Conservation (phyloP, 371 early-diverging fungal genomes). For the Apophysomyces sp. region DNA sequence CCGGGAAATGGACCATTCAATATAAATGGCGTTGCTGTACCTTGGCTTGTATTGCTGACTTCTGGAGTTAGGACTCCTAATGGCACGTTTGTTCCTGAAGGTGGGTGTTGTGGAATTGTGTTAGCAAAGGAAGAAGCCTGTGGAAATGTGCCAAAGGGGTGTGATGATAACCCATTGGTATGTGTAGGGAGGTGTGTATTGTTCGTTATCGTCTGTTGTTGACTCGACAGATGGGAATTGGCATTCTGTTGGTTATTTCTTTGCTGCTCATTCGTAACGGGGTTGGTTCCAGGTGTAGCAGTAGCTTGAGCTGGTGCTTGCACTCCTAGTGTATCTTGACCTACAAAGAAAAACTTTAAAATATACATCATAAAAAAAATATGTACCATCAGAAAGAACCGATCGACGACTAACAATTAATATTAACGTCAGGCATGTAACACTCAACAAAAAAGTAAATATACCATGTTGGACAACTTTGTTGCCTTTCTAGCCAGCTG, state of each 20-base stretch:
- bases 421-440: background rate
- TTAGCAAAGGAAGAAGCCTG: background rate
- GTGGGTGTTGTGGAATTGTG: background rate
- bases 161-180: background rate
- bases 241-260: background rate
- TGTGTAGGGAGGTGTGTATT: background rate
- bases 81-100: background rate
- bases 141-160: background rate
- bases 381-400: constrained; percentile 36
- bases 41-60: background rate
- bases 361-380: background rate
- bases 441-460: background rate
- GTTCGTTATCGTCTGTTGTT: background rate
- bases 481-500: constrained; percentile 98
- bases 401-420: constrained; percentile 45
- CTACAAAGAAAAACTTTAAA: background rate
- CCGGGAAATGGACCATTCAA: constrained; percentile 17
- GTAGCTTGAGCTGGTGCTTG: background rate
- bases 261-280: background rate
- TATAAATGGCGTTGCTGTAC: background rate
- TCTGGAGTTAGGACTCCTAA: background rate
- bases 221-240: background rate
- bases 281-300: background rate
- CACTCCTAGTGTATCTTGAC: background rate
- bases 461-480: constrained; percentile 97